phyloP scores from a whole-genome alignment of 805 yeast species.

The Soucietia sequanensis region DNA sequence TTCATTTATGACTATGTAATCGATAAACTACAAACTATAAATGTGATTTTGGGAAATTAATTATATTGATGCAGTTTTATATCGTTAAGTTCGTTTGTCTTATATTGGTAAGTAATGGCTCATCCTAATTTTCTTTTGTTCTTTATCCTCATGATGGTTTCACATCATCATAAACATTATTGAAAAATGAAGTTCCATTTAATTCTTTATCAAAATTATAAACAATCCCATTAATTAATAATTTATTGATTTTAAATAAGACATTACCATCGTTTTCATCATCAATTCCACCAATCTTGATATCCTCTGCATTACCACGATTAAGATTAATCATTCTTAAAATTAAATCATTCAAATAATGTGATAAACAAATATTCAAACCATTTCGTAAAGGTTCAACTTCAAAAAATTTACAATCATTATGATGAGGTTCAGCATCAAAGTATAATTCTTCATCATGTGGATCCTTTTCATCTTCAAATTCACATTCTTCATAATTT shows the following conservation, averaged over 20 bases:
- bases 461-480: conserved; percentile 9
- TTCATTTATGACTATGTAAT: too few species aligned
- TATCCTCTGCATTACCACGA: conserved; percentile 43
- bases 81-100: too few species aligned
- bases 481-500: conserved; percentile 36
- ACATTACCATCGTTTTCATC: conserved; percentile 38
- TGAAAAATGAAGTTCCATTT: conserved; percentile 39
- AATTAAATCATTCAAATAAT: conserved; percentile 34
- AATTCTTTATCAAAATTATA: conserved; percentile 35
- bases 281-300: conserved; percentile 17
- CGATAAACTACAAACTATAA: too few species aligned
- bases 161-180: conserved; percentile 25
- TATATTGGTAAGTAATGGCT: too few species aligned
- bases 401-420: conserved; percentile 6
- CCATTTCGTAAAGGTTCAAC: too few species aligned
- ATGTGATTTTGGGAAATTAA: too few species aligned
- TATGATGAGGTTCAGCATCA: conserved; percentile 6
- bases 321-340: conserved; percentile 30
- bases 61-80: too few species aligned
- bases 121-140: too few species aligned
- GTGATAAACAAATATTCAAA: conserved; percentile 28
- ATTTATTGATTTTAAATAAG: conserved; percentile 20
- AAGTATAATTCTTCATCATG: conserved; percentile 13
- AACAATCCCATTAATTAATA: conserved; percentile 33
- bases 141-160: too few species aligned